Evolutionary conservation across 805 yeast species (phyloP).

Genomic region (Candida morakotiae): DNA sequence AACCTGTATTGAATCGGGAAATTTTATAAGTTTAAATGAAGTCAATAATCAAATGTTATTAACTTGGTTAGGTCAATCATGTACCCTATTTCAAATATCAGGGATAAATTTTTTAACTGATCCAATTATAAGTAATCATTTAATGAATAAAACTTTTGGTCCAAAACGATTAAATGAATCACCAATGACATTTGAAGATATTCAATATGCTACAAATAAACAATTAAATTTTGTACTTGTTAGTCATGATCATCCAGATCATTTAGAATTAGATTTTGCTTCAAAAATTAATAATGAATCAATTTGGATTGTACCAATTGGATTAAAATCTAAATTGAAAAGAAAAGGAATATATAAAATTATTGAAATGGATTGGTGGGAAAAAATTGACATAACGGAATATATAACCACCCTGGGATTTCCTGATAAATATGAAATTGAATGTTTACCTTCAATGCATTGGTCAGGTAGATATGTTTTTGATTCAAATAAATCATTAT

Average conservation of each 20-base stretch:
- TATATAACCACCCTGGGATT: constrained; percentile 37
- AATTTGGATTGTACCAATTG: constrained; percentile 85
- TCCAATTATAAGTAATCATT: constrained; percentile 68
- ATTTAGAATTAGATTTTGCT: constrained; percentile 66
- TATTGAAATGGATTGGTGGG: constrained; percentile 94
- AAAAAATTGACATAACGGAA: constrained; percentile 34
- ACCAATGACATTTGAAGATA: constrained; percentile 60
- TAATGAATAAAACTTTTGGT: constrained; percentile 63
- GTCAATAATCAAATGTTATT: constrained; percentile 44
- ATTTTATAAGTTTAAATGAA: constrained; percentile 13
- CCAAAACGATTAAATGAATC: constrained; percentile 82
- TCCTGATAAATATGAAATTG: constrained; percentile 63
- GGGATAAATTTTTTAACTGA: constrained; percentile 80
- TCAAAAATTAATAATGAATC: constrained; percentile 49
- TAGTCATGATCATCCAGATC: constrained; percentile 95
- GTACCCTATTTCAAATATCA: constrained; percentile 67
- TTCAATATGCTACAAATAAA: constrained; percentile 46
- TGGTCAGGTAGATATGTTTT: constrained; percentile 88
- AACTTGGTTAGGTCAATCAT: constrained; percentile 95
- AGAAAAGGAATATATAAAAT: constrained; percentile 57
- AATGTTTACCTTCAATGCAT: constrained; percentile 93
- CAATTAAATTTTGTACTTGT: constrained; percentile 70
- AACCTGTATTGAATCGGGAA: constrained; percentile 18
- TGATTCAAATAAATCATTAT: constrained; percentile 76
- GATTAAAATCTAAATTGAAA: constrained; percentile 59